phyloP scores from a whole-genome alignment of 2,329 filamentous ascomycete species.

The Neodidymelliopsis sp. region DNA sequence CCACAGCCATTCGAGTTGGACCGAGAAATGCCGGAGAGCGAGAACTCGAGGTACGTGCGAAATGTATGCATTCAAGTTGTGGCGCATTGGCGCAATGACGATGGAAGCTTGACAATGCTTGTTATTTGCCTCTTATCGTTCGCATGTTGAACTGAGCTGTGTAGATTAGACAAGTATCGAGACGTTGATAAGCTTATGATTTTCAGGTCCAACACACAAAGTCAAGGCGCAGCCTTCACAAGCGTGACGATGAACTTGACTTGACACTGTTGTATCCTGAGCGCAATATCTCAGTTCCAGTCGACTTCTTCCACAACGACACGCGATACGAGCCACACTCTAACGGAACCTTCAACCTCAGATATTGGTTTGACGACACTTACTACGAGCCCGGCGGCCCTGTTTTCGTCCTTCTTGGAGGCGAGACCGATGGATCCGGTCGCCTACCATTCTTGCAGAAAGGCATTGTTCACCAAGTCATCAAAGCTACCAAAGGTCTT shows the following conservation, averaged over 20 bases:
- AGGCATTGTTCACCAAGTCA: slow-evolving; percentile 75
- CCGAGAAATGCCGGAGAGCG: slow-evolving; percentile 29
- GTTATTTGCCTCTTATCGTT: background rate
- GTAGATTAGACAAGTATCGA: too few species aligned
- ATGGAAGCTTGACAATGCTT: slow-evolving; percentile 14
- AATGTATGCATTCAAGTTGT: background rate
- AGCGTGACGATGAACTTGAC: slow-evolving; percentile 43
- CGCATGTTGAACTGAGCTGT: too few species aligned
- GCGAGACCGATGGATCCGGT: slow-evolving; percentile 70
- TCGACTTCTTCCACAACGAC: slow-evolving; percentile 88
- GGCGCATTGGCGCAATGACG: background rate
- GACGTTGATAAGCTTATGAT: background rate
- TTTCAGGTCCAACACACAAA: slow-evolving; percentile 25
- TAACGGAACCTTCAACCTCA: slow-evolving; percentile 70
- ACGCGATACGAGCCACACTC: slow-evolving; percentile 79
- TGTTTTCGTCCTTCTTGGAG: slow-evolving; percentile 77
- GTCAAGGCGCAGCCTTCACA: slow-evolving; percentile 30
- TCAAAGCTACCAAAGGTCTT: slow-evolving; percentile 71
- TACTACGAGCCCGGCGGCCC: slow-evolving; percentile 81
- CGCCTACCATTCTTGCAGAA: slow-evolving; percentile 77
- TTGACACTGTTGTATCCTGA: slow-evolving; percentile 54
- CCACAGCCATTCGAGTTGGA: slow-evolving; percentile 29
- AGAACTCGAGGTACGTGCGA: slow-evolving; percentile 30
- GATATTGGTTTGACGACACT: slow-evolving; percentile 84
- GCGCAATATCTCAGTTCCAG: slow-evolving; percentile 62